Evolutionary conservation across 495 filamentous ascomycete genomes (phyloP), one percentile per base, ranked within the genome.

Genomic region (Neurospora sp.): DNA sequence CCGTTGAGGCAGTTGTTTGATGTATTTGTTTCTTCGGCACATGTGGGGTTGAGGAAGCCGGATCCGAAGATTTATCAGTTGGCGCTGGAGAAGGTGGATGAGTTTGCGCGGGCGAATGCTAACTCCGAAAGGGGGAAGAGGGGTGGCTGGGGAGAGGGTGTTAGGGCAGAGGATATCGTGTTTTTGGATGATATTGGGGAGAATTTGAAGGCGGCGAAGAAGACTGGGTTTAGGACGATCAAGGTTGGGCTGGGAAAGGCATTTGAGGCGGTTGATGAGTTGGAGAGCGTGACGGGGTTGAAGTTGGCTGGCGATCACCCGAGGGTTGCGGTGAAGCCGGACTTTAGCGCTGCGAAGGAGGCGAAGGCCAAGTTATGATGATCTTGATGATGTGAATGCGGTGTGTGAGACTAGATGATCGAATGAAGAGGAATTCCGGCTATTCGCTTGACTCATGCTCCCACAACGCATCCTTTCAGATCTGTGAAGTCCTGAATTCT

Each of bases 171-270:
- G 11, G 92, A 98, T 71, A 83, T 97, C 69, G 84, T 97, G 20
- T 98, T 99, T 81, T 81, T 98, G 70, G 96, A 99, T 85, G 96
- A 99, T 82, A 98, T 99, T 78, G 96, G 96, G 0, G 89, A 92
- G 84, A 99, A 99, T 80, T 81, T 98, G 76, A 95, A 94, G 84
- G 89, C 87, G 12, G 96, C 91, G 12, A 94, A 87, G 84, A 85
- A 82, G 71, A 80, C 89, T 12, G 96, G 96, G 37, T 91, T 98
- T 80, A 82, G 86, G 73, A 97, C 94, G 2, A 86, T 99, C 74
- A 96, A 92, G 79, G 96, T 98, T 3, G 84, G 86, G 9, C 83
- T 98, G 39, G 94, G 94, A 39, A 89, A 84, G 80, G 90, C 90
- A 7, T 89, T 88, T 83, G 89, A 93, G 81, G 95, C 94, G 18